Conservation (phyloP, 225 moss, liverwort and hornwort species). For the Straminergon stramineum region DNA sequence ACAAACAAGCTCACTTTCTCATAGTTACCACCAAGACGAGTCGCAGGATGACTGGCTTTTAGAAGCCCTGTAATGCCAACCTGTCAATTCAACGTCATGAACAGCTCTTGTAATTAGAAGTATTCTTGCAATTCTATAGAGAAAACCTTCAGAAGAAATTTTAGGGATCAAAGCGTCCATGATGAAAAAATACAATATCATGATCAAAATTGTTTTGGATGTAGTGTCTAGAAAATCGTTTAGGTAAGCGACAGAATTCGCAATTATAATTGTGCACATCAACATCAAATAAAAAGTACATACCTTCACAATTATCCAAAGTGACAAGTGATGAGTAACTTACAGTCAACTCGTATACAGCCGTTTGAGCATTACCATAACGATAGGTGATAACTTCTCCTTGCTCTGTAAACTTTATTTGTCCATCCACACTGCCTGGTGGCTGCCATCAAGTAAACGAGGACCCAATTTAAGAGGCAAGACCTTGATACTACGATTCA, state of each 20-base stretch:
- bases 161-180: background rate
- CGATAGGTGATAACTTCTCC: constrained; percentile 98
- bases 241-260: background rate
- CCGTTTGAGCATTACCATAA: constrained; percentile 84
- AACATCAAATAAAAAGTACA: background rate
- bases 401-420: constrained; percentile 97
- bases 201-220: background rate
- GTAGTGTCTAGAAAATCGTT: background rate
- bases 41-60: constrained; percentile 80
- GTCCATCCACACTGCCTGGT: constrained; percentile 84
- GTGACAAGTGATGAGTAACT: constrained; percentile 2
- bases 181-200: background rate
- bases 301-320: background rate
- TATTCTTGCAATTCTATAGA: background rate
- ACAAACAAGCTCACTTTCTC: constrained; percentile 37
- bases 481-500: background rate
- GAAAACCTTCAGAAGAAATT: background rate
- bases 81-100: constrained; percentile 28
- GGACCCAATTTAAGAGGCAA: background rate
- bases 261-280: background rate
- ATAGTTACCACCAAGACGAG: constrained; percentile 49
- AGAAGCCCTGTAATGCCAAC: constrained; percentile 96
- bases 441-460: constrained; percentile 48
- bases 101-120: background rate
- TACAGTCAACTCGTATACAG: constrained; percentile 93